Evolutionary conservation across 1,139 yeast species (phyloP), one percentile per base, ranked within the genome.

Genomic region (Suhomyces ambrosiae): DNA sequence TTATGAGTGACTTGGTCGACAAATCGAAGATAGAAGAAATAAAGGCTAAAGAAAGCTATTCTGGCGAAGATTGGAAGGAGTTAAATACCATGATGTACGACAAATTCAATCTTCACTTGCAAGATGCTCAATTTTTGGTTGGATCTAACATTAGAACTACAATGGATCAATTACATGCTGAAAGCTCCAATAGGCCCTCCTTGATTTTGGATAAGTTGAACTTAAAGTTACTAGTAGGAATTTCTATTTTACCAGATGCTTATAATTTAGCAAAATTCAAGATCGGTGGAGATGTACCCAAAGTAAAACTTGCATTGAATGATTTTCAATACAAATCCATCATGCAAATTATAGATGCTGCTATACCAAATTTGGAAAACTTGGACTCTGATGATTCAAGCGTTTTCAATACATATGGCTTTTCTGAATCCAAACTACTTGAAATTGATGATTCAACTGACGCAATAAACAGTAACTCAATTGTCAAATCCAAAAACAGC

Each of bases 311-410:
- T 7, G 75, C 86, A 18, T 63, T 92, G 54, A 87, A 88, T 49
- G 98, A 94, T 56, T 84, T 82, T 49, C 96, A 94, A 54, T 94
- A 94, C 63, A 86, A 88, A 56, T 79, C 90, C 1, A 68, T 92
- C 53, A 82, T 92, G 90, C 79, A 82, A 40, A 68, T 92, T 32
- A 65, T 89, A 33, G 86, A 85, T 42, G 74, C 70, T 15, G 79
- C 86, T 19, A 71, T 90, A 12, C 97, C 97, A 1, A 66, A 74
- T 33, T 65, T 80, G 41, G 77, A 69, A 9, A 50, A 42, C 16
- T 32, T 45, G 1, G 72, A 63, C 4, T 29, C 40, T 1, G 74
- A 65, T 23, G 64, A 55, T 5, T 48, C 61, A 2, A 62, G 70
- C 44, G 47, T 63, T 2, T 69, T 68, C 44, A 54, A 65, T 43